Evolutionary conservation across 1,284 basidiomycete species (phyloP), one percentile per base, ranked within the genome.

Genomic region (Trichosporon ovoides): DNA sequence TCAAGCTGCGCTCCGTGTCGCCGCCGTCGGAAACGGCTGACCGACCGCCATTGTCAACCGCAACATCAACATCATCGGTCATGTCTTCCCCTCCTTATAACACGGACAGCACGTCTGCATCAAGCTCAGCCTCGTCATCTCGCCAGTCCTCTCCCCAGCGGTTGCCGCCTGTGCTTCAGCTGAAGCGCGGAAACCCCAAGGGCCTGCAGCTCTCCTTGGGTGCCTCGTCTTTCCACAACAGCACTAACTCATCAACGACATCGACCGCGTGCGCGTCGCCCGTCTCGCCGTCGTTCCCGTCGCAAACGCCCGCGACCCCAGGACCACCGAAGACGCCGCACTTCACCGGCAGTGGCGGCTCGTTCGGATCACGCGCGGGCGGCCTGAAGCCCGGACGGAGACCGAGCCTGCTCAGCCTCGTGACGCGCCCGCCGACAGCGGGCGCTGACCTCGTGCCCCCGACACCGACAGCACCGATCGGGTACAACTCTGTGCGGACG

Each of bases 181-280:
- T 70, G 58, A 69, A 69, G 52, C 68, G 72, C 34, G 51, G 67
- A 38, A 73, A 73, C 57, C 68, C 69, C 10, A 75, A 75, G 56
- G 66, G 68, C 12, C 60, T 75, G 33, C 58, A 66, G n/a, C 61
- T 75, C 11, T 58, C 65, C n/a, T 50, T 64, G 3, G 52, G 61
- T 2, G 56, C 60, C 1, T 38, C 63, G n/a, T 60, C 62, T 18
- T 63, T 63, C 31, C 62, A 63, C 62, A 60, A 58, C 54, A 53
- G 57, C 12, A 52, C 46, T 22, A 34, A 54, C 16, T 49, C 64
- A 3, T 31, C 61, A 12, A 58, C 56, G 12, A 35, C 57, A 19
- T 56, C 61, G 4, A 60, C 55, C 7, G 40, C 58, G 4, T 56
- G 61, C 20, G 58, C 62, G 0, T 60, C 66, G 3, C 55, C 54